A percentile compares a stretch with the other conserved stretches of the same genome.
Evolutionary conservation across 1,284 basidiomycete species (phyloP).

Genomic region (Farysia itapuensis): DNA sequence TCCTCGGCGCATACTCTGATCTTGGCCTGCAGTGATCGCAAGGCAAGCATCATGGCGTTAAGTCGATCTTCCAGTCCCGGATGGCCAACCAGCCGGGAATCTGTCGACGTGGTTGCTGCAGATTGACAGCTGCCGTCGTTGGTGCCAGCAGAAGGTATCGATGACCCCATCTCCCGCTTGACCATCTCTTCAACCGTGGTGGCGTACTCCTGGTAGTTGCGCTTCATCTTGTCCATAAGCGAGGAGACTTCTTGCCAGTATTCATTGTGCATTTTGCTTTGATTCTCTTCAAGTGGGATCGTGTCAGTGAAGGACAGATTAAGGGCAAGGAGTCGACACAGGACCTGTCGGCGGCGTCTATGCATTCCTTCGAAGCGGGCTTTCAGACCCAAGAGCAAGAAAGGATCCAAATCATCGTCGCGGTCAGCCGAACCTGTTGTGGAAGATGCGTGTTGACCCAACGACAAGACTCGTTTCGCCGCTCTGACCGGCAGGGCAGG

Average conservation of each 20-base stretch:
- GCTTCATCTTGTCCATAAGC: background rate
- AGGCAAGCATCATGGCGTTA: conserved; percentile 41
- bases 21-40: conserved; percentile 58
- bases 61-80: conserved; percentile 49
- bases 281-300: background rate
- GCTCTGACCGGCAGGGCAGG: too few species aligned
- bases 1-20: conserved; percentile 54
- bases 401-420: too few species aligned
- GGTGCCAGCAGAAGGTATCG: background rate
- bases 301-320: background rate
- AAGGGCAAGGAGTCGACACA: conserved; percentile 48
- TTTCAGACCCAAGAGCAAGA: conserved; percentile 43
- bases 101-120: background rate
- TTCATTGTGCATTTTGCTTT: background rate
- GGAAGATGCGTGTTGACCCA: too few species aligned
- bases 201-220: background rate
- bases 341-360: conserved; percentile 20
- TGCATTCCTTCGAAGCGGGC: conserved; percentile 51
- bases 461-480: conserved; percentile 23
- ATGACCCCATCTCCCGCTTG: conserved; percentile 13
- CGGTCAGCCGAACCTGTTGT: too few species aligned
- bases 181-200: conserved; percentile 2
- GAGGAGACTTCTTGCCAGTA: background rate
- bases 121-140: background rate
- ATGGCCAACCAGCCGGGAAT: conserved; percentile 5